Evolutionary conservation across 176 grass and related monocot species (phyloP).

Genomic region (Zoysia japonica): DNA sequence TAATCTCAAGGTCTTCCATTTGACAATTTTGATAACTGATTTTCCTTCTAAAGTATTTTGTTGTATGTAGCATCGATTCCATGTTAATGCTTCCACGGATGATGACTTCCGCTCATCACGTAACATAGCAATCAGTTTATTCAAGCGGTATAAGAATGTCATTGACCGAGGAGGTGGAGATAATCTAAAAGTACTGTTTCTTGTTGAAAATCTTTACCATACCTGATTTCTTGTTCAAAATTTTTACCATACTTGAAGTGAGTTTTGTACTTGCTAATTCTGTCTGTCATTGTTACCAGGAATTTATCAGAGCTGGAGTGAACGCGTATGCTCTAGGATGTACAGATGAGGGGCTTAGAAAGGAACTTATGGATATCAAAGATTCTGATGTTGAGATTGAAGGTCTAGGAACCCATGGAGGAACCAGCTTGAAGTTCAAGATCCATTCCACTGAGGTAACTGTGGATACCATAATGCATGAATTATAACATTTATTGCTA

Average conservation of each 20-base stretch:
- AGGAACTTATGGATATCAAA: conserved; percentile 77
- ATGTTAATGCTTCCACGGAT: conserved; percentile 70
- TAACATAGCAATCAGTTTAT: conserved; percentile 81
- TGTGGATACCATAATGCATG: background rate
- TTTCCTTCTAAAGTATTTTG: background rate
- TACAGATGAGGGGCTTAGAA: conserved; percentile 88
- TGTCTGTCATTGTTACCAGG: conserved; percentile 50
- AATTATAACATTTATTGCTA: background rate
- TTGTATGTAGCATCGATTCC: conserved; percentile 66
- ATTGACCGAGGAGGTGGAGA: conserved; percentile 81
- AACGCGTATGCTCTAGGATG: conserved; percentile 92
- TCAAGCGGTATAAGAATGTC: conserved; percentile 83
- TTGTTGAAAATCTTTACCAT: conserved; percentile 28
- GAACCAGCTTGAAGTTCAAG: conserved; percentile 72
- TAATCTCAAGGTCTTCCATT: conserved; percentile 22
- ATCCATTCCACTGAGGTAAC: conserved; percentile 71
- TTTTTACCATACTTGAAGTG: conserved; percentile 15
- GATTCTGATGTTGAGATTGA: conserved; percentile 77
- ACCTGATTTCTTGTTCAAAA: conserved; percentile 32
- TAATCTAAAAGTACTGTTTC: conserved; percentile 69
- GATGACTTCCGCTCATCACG: conserved; percentile 84
- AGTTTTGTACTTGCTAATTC: background rate
- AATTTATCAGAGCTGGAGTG: conserved; percentile 82
- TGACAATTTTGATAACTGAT: background rate
- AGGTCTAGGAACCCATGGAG: conserved; percentile 58